A percentile compares a stretch with the other conserved stretches of the same genome.
Conservation (phyloP, 106 monocot species). For the Dactylorhiza incarnata region DNA sequence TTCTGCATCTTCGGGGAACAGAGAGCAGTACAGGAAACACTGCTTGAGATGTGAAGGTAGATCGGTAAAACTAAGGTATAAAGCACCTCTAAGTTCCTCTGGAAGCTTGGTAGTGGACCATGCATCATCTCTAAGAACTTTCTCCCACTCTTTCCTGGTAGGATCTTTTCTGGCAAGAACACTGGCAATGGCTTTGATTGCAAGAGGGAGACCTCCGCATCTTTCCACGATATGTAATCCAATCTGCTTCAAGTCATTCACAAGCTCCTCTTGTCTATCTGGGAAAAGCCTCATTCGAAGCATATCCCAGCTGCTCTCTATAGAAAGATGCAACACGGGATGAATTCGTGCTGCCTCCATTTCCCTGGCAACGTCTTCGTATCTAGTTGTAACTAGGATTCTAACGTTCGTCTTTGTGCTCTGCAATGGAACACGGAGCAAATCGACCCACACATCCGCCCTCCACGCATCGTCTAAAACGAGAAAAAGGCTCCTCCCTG, state of each 20-base stretch:
- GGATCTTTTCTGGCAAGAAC: constrained; percentile 16
- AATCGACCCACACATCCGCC: constrained; percentile 26
- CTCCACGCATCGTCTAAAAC: constrained; percentile 48
- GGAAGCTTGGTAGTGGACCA: constrained; percentile 24
- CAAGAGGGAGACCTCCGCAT: constrained; percentile 43
- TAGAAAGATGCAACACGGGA: constrained; percentile 1
- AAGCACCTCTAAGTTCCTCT: constrained; percentile 7
- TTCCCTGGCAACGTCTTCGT: constrained; percentile 13
- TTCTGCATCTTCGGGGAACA: constrained; percentile 7
- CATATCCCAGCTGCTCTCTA: background rate
- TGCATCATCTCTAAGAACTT: constrained; percentile 11
- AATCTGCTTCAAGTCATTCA: constrained; percentile 8
- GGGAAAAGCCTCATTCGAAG: background rate
- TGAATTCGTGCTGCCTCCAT: constrained; percentile 24
- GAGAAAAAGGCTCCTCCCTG: constrained; percentile 22
- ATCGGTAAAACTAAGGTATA: constrained; percentile 35
- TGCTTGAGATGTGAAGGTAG: constrained; percentile 29
- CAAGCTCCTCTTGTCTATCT: constrained; percentile 1
- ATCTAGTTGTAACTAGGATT: constrained; percentile 40
- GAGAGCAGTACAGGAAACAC: constrained; percentile 24
- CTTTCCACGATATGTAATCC: constrained; percentile 24
- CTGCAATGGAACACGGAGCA: constrained; percentile 20
- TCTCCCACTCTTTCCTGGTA: constrained; percentile 19
- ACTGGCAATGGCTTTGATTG: constrained; percentile 30
- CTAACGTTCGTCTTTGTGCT: background rate